Conservation (phyloP, 2,329 filamentous ascomycete species). For the Diaporthe aspalathi region DNA sequence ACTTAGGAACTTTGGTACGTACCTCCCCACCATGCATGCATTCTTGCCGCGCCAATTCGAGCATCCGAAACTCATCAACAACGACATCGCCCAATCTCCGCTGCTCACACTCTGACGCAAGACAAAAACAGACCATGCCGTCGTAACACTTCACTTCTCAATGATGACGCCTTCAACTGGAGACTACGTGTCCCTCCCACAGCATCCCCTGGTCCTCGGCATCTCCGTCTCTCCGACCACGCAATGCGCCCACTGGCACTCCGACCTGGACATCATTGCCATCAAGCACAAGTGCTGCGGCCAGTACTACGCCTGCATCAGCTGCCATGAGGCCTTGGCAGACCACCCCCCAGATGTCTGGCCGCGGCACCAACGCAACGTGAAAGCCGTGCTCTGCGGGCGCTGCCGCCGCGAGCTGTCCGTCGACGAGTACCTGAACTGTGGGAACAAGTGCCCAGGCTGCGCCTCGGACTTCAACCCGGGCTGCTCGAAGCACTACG, state of each 20-base stretch:
- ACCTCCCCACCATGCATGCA: neutral
- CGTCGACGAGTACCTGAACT: conserved; percentile 40
- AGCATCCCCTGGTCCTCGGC: conserved; percentile 39
- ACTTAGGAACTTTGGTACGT: neutral
- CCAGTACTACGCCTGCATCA: conserved; percentile 44
- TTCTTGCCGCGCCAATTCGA: neutral
- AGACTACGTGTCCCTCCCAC: neutral
- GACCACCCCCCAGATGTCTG: conserved; percentile 39
- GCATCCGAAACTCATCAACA: neutral
- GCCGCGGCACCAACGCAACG: conserved; percentile 36
- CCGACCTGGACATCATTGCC: conserved; percentile 43
- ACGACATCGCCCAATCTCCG: neutral
- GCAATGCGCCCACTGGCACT: conserved; percentile 44
- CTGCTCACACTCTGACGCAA: too few relatives aligned
- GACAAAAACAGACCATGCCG: neutral
- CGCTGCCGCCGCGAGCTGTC: conserved; percentile 41
- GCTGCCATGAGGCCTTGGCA: conserved; percentile 42
- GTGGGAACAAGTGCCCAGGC: conserved; percentile 38
- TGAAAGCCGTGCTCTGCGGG: conserved; percentile 42
- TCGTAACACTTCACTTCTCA: neutral
- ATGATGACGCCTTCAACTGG: neutral
- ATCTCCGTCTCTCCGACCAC: conserved; percentile 40
- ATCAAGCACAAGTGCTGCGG: conserved; percentile 44
- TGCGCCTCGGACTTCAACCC: conserved; percentile 43
- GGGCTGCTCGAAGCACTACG: conserved; percentile 42